phyloP scores from a whole-genome alignment of 116 monocot species.

The Posidonia oceanica region DNA sequence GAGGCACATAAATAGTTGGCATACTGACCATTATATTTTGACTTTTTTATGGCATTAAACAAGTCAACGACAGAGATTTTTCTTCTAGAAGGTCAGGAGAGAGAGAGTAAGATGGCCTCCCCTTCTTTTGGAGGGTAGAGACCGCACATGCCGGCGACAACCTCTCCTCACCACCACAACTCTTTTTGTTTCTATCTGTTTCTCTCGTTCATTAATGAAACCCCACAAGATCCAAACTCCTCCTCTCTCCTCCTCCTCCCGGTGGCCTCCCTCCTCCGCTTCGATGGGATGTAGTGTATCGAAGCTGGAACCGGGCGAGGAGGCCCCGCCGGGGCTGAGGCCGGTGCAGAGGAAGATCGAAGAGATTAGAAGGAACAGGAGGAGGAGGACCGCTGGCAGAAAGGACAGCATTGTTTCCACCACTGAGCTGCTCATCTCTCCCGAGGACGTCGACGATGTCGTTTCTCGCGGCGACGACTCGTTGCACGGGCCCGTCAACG shows the following conservation, averaged over 20 bases:
- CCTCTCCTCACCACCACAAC: not conserved
- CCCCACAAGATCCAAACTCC: too few species aligned
- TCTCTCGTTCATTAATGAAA: too few species aligned
- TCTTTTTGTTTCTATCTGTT: not conserved
- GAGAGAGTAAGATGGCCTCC: too few species aligned
- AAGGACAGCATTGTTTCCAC: constrained; percentile 22
- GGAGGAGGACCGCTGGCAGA: not conserved
- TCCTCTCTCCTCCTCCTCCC: not conserved
- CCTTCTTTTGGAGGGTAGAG: too few species aligned
- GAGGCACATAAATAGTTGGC: too few species aligned
- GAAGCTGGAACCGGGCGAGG: constrained; percentile 11
- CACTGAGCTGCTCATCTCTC: constrained; percentile 17
- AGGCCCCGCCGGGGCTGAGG: constrained; percentile 8
- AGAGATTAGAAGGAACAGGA: not conserved
- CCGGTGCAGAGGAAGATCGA: constrained; percentile 3
- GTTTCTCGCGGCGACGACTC: not conserved
- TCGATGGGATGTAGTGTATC: constrained; percentile 28
- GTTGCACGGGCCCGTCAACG: not conserved
- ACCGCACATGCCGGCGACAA: too few species aligned
- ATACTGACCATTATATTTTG: too few species aligned
- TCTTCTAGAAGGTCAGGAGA: too few species aligned
- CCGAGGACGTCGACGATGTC: constrained; percentile 5
- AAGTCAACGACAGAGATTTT: too few species aligned
- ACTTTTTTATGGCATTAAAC: too few species aligned
- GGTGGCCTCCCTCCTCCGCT: not conserved